Percentiles rank a stretch among this genome's conserved stretches.
Conservation (phyloP, 2,329 filamentous ascomycete species). For the Apiospora sp. region DNA sequence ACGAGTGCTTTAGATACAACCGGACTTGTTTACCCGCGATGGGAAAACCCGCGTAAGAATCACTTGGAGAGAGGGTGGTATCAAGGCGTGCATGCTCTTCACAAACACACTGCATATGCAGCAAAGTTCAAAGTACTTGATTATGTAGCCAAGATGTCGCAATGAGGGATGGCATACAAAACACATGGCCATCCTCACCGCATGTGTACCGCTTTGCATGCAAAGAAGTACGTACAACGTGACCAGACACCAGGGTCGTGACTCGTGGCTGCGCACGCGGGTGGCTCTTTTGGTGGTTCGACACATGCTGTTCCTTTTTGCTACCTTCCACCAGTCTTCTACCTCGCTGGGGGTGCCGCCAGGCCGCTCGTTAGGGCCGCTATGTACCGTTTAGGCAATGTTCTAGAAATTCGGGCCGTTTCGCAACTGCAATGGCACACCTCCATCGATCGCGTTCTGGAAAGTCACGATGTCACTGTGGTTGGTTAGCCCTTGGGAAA, state of each 20-base stretch:
- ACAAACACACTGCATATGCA: neutral
- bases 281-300: neutral
- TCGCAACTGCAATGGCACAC: neutral
- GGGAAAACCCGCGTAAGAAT: neutral
- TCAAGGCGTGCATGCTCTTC: neutral
- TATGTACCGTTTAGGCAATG: constrained; percentile 18
- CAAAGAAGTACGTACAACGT: neutral
- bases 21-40: neutral
- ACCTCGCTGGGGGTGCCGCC: neutral
- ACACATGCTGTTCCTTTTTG: neutral
- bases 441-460: neutral
- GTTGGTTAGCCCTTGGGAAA: neutral
- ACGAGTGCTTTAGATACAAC: neutral
- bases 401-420: constrained; percentile 24
- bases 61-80: neutral
- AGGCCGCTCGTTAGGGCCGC: neutral
- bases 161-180: neutral
- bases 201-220: neutral
- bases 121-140: neutral
- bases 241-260: neutral
- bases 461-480: constrained; percentile 9
- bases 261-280: neutral
- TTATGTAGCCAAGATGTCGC: constrained; percentile 11
- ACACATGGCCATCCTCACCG: constrained; percentile 1
- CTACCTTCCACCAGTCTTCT: neutral